Conservation (phyloP, 2,329 filamentous ascomycete genomes). For the Neofusicoccum sp. region DNA sequence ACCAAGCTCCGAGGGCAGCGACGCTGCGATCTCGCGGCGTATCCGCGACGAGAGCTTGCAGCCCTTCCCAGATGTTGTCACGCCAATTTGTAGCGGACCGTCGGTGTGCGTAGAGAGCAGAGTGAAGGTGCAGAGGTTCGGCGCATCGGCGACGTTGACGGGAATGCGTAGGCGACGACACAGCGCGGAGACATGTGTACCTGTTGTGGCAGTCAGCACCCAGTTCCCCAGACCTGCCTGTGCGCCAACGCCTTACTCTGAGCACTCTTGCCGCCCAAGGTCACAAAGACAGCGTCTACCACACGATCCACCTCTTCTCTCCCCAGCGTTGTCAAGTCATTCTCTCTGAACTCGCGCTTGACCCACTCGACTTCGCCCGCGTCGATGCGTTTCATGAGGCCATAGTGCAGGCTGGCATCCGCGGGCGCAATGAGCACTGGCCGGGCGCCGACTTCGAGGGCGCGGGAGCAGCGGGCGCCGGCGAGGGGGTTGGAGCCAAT, state of each 20-base stretch:
- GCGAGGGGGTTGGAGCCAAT: conserved; percentile 84
- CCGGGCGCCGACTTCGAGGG: conserved; percentile 75
- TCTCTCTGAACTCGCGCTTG: conserved; percentile 64
- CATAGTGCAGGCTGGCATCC: conserved; percentile 59
- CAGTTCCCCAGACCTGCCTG: background rate
- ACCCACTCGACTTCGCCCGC: conserved; percentile 66
- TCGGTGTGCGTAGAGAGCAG: conserved; percentile 86
- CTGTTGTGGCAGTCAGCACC: conserved; percentile 39
- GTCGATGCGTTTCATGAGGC: conserved; percentile 63
- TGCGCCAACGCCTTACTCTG: conserved; percentile 39
- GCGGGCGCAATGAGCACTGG: conserved; percentile 76
- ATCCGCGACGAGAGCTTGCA: conserved; percentile 92
- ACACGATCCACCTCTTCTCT: conserved; percentile 72
- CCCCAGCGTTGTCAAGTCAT: conserved; percentile 73
- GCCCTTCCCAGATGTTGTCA: conserved; percentile 91
- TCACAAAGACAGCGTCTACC: conserved; percentile 93
- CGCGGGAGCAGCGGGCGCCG: conserved; percentile 76
- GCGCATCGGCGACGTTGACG: conserved; percentile 87
- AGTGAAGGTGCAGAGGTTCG: conserved; percentile 82
- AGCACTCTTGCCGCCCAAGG: conserved; percentile 52
- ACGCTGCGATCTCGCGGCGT: conserved; percentile 79
- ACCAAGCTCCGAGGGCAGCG: conserved; percentile 73
- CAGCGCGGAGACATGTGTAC: conserved; percentile 65
- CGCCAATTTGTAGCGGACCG: conserved; percentile 88
- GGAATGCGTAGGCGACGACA: conserved; percentile 82